These are phyloP conservation scores for Lasiodiplodia citricola DNA, from an alignment of 2,329 filamentous ascomycete genomes.

Conservation along the genomic window DNA sequence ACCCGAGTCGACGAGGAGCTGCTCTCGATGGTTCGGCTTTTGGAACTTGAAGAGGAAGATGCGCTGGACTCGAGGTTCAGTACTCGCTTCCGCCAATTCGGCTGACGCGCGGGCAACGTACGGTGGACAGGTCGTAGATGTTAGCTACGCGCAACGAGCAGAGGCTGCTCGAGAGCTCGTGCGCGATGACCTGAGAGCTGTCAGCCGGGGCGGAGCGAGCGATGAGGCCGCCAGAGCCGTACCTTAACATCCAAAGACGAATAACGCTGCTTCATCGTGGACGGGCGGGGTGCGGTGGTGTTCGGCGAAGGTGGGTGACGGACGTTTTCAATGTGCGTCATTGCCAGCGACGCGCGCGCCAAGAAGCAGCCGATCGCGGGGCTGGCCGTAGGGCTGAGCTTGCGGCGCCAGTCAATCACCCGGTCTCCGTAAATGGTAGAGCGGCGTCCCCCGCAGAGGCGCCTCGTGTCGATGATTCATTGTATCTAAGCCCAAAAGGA, in stretches of 20 bases:
- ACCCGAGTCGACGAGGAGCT: constrained; percentile 90
- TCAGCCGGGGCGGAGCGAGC: neutral
- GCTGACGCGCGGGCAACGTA: constrained; percentile 38
- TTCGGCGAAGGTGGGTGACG: neutral
- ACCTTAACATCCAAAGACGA: constrained; percentile 80
- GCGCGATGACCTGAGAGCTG: constrained; percentile 76
- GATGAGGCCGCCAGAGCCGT: constrained; percentile 15
- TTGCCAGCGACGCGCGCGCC: constrained; percentile 3
- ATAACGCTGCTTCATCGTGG: constrained; percentile 75
- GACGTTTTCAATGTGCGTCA: constrained; percentile 25
- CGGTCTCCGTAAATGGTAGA: neutral
- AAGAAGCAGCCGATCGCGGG: constrained; percentile 22
- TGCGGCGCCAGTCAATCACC: constrained; percentile 8
- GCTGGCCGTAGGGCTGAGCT: constrained; percentile 13
- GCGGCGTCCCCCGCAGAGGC: neutral
- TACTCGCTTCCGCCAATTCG: neutral
- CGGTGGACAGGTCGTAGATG: constrained; percentile 91
- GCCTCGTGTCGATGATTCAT: neutral
- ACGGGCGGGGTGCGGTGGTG: neutral
- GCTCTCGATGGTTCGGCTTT: constrained; percentile 85
- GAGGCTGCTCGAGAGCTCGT: constrained; percentile 82
- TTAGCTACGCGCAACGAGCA: constrained; percentile 84
- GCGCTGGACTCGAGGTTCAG: constrained; percentile 56
- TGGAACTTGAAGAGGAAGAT: constrained; percentile 96
- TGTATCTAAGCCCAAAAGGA: neutral